These are phyloP conservation scores for Clavispora fructus DNA, from an alignment of 805 yeast genomes.

Conservation along the genomic window DNA sequence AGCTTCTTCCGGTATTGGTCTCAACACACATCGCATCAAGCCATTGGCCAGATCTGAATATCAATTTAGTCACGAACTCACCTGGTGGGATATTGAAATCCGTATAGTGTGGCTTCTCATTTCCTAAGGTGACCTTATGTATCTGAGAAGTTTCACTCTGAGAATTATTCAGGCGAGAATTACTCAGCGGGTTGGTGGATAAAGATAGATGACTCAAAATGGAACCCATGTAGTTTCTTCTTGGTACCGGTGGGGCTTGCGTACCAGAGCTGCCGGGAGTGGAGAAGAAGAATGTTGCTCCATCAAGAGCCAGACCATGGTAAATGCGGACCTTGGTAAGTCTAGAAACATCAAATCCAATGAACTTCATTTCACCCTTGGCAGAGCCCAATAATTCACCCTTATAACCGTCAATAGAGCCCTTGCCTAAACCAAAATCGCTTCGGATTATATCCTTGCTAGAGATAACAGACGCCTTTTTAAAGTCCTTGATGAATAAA, in stretches of 20 bases:
- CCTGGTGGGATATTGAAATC: conserved; percentile 53
- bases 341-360: conserved; percentile 27
- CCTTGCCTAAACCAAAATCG: conserved; percentile 42
- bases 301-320: conserved; percentile 79
- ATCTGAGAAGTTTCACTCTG: background rate
- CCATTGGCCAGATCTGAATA: conserved; percentile 79
- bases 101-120: conserved; percentile 44
- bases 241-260: conserved; percentile 40
- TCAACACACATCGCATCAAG: conserved; percentile 78
- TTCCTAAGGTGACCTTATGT: conserved; percentile 40
- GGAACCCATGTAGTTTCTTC: conserved; percentile 33
- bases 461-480: background rate
- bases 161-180: background rate
- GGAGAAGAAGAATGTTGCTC: conserved; percentile 50
- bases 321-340: conserved; percentile 58
- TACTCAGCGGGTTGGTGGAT: background rate
- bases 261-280: background rate
- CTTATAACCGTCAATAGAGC: conserved; percentile 33
- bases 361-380: conserved; percentile 13
- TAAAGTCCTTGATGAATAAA: conserved; percentile 51
- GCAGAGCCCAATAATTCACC: conserved; percentile 29
- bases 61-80: conserved; percentile 57
- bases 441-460: conserved; percentile 17
- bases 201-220: background rate
- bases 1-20: conserved; percentile 50